A percentile compares a stretch with the other conserved stretches of the same genome.
Conservation (phyloP, 1,284 basidiomycete species). For the Ceratobasidium sp. region DNA sequence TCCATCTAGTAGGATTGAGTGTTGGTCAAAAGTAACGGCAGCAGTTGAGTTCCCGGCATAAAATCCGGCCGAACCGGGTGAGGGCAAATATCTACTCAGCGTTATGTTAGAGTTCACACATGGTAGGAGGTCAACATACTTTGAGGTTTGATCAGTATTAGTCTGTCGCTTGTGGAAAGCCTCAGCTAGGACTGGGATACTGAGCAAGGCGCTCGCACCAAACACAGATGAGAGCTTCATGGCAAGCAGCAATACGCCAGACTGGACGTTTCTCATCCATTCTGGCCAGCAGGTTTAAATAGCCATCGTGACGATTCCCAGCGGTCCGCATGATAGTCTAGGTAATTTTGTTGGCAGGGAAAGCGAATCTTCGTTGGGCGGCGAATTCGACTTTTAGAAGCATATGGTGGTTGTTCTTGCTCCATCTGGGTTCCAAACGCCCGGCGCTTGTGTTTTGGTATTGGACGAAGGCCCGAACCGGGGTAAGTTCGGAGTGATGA, state of each 20-base stretch:
- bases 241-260: not conserved
- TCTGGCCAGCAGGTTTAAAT: not conserved
- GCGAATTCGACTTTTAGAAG: not conserved
- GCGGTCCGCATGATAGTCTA: constrained; percentile 1
- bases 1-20: constrained; percentile 43
- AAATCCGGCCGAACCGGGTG: constrained; percentile 55
- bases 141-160: constrained; percentile 14
- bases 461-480: too few relatives aligned
- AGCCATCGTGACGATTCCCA: not conserved
- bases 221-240: constrained; percentile 36
- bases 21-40: constrained; percentile 58
- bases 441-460: not conserved
- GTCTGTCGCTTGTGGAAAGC: not conserved
- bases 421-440: constrained; percentile 8
- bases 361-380: not conserved
- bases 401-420: not conserved
- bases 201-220: constrained; percentile 13
- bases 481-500: too few relatives aligned
- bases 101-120: not conserved
- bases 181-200: constrained; percentile 1
- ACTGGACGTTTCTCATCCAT: too few relatives aligned
- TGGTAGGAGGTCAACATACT: not conserved
- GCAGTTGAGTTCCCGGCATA: constrained; percentile 61
- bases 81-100: constrained; percentile 17
- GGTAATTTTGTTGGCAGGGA: not conserved